Base-by-base conservation (phyloP, 2,329 filamentous ascomycete species). In the Verticillium dahliae region DNA sequence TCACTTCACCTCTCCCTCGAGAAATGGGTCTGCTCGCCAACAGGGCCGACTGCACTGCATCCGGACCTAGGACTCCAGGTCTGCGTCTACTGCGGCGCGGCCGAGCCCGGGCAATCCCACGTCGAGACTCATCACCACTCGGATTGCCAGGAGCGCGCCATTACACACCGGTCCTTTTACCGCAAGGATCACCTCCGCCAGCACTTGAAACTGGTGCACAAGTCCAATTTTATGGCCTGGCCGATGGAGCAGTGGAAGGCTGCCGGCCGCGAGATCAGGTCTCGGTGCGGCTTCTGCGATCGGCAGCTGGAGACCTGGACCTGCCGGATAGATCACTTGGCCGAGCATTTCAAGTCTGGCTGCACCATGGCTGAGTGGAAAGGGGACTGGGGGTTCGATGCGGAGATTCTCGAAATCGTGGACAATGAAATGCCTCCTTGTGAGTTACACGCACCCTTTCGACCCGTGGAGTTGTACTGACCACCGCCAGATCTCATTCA, bases 111-210 rank as follows among this genome's bases (percentile, higher is more conserved):
- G 5, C 50, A 63, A 4, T 55, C 64, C 7, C 78, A 80, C 59
- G 65, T 75, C 0, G 70, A 76, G 11, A 56, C 45, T 0, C 78
- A 80, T 56, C 74, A 77, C n/a, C 73, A 75, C 58, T 67, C 69
- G 2, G 65, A 77, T 6, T 88, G 85, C 65, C 77, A 79, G n/a
- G 80, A 84, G 27, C 80, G 83, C 7, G 69, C 72, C 0, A 58
- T 73, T 0, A 70, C 72, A 52, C 81, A 84, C 27, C 76, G 78
- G 2, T 74, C 73, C 0, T 80, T 79, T 57, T 76, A 75, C 35
- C 67, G 78, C 5, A 80, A 79, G 59, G 78, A 80, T 33, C 78
- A 80, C 61, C 65, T 80, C 1, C 69, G 73, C 1, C 78, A 80
- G 52, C 78, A 80, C 39, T 62, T 80, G 13, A 75, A 75, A 14